A percentile compares a stretch with the other conserved stretches of the same genome.
Conservation (phyloP, 768 basidiomycete genomes). For the Boletus huronensis region DNA sequence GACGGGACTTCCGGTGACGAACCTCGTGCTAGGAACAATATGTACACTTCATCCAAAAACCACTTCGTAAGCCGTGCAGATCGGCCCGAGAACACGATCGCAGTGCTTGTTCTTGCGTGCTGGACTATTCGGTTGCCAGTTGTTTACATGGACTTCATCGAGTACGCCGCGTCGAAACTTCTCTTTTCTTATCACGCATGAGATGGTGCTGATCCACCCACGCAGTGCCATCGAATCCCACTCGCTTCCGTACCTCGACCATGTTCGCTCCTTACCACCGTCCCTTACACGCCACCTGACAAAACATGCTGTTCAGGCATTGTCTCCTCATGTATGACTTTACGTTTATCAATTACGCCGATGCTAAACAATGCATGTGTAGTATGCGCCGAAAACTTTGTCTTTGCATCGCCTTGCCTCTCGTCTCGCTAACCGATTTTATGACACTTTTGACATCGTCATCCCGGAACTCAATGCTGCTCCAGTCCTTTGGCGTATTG, state of each 20-base stretch:
- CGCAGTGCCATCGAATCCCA: constrained; percentile 69
- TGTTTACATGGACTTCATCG: constrained; percentile 69
- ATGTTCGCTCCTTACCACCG: constrained; percentile 55
- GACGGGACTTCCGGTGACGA: constrained; percentile 23
- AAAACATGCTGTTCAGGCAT: constrained; percentile 59
- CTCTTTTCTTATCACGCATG: neutral
- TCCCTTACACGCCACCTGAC: constrained; percentile 68
- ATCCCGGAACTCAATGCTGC: constrained; percentile 75
- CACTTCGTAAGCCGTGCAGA: constrained; percentile 32
- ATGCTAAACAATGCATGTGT: constrained; percentile 15
- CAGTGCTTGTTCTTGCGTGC: constrained; percentile 69
- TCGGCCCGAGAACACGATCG: constrained; percentile 50
- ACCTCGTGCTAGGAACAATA: constrained; percentile 3
- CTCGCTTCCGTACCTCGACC: constrained; percentile 78
- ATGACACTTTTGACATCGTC: constrained; percentile 50
- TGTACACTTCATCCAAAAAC: constrained; percentile 5
- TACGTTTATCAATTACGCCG: neutral
- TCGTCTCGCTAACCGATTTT: constrained; percentile 56
- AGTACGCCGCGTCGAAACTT: constrained; percentile 40
- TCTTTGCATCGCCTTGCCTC: constrained; percentile 59
- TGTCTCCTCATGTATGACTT: constrained; percentile 61
- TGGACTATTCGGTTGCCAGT: constrained; percentile 80
- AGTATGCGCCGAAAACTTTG: constrained; percentile 65
- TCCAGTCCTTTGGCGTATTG: constrained; percentile 74
- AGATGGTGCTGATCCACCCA: constrained; percentile 7